Percentiles rank a stretch among this genome's conserved stretches.
phyloP scores from a whole-genome alignment of 2,329 filamentous ascomycete genomes.

The Dryadomyces sulphureus region DNA sequence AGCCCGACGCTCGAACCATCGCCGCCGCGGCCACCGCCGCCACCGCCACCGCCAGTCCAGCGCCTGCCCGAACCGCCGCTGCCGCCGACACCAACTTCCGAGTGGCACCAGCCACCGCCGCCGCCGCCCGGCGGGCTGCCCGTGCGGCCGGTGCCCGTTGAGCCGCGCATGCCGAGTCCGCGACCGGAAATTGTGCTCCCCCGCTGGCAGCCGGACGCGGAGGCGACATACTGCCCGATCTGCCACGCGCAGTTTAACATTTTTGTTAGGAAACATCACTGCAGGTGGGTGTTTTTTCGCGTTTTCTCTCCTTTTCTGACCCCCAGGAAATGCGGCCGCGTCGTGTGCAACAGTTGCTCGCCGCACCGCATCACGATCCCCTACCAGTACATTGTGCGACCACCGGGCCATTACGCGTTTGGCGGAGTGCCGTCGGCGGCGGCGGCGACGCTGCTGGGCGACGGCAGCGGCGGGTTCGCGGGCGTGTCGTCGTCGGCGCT shows the following conservation, averaged over 20 bases:
- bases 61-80: too few relatives aligned
- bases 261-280: slow-evolving; percentile 84
- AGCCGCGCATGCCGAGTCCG: not conserved
- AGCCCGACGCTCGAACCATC: too few relatives aligned
- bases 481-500: not conserved
- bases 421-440: not conserved
- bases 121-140: not conserved
- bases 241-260: slow-evolving; percentile 69
- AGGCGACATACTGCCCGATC: slow-evolving; percentile 73
- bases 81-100: too few relatives aligned
- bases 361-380: slow-evolving; percentile 93
- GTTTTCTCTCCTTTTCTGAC: not conserved
- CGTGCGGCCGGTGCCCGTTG: too few relatives aligned
- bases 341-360: slow-evolving; percentile 81
- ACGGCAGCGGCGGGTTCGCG: slow-evolving; percentile 24
- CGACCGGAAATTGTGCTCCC: slow-evolving; percentile 43
- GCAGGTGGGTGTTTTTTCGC: slow-evolving; percentile 41
- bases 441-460: not conserved
- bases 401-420: slow-evolving; percentile 33
- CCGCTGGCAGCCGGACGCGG: slow-evolving; percentile 76
- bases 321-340: slow-evolving; percentile 70
- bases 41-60: too few relatives aligned
- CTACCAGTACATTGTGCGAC: slow-evolving; percentile 79
- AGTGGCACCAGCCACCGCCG: too few relatives aligned
- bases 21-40: too few relatives aligned